phyloP scores from a whole-genome alignment of 345 rosid genomes.

The Murraya paniculata region DNA sequence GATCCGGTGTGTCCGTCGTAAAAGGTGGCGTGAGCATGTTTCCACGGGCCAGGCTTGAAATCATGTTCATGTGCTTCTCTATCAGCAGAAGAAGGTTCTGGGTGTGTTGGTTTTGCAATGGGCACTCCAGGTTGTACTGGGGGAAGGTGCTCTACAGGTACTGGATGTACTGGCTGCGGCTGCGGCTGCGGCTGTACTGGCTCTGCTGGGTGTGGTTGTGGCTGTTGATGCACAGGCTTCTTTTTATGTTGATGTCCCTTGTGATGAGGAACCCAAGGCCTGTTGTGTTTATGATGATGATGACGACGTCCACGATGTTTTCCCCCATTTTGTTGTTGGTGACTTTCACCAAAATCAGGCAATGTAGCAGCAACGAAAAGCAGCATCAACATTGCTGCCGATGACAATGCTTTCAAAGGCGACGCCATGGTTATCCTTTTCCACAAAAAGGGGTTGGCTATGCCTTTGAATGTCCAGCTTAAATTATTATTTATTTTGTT shows the following conservation, averaged over 20 bases:
- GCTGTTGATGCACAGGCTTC: neutral
- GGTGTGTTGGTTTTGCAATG: neutral
- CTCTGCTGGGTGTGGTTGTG: neutral
- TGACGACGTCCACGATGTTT: neutral
- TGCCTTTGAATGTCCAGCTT: neutral
- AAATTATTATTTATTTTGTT: too few relatives aligned
- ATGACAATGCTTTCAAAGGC: neutral
- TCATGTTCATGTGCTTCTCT: neutral
- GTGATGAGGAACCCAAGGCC: neutral
- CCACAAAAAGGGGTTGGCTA: neutral
- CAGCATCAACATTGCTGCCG: neutral
- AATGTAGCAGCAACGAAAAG: neutral
- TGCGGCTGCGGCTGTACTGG: neutral
- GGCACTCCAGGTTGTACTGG: neutral
- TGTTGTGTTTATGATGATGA: neutral
- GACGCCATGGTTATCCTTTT: neutral
- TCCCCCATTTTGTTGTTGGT: too few relatives aligned
- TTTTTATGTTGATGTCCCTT: neutral
- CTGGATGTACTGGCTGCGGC: neutral
- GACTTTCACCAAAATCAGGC: neutral
- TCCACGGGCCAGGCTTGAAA: slow-evolving; percentile 44
- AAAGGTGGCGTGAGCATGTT: slow-evolving; percentile 47
- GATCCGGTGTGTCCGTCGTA: slow-evolving; percentile 43
- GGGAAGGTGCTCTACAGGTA: neutral
- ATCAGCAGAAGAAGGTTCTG: neutral